A percentile compares a stretch with the other conserved stretches of the same genome.
Conservation (phyloP, 140 eudicot genomes). For the Senecio squalidus region DNA sequence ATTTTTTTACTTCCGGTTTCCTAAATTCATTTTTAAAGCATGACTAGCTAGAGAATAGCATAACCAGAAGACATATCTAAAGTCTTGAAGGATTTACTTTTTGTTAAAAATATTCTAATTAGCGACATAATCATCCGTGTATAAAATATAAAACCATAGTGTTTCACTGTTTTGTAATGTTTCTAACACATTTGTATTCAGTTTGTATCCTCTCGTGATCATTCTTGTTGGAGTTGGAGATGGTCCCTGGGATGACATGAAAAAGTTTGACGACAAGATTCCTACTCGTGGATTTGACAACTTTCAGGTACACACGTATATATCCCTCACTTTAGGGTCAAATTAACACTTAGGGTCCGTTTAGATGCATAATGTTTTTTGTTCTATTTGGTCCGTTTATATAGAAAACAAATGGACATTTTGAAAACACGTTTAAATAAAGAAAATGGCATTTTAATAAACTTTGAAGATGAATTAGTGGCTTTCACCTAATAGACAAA, state of each 20-base stretch:
- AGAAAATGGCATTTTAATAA: background rate
- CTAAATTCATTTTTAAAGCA: no score
- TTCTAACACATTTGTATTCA: constrained; percentile 9
- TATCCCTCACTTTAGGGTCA: no score
- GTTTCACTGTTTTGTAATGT: background rate
- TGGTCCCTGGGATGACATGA: constrained; percentile 96
- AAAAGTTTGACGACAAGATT: constrained; percentile 69
- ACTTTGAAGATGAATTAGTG: constrained; percentile 8
- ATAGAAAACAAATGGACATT: no score
- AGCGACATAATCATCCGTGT: no score
- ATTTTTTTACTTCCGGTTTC: no score
- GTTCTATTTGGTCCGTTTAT: no score
- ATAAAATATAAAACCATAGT: no score
- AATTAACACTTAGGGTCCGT: no score
- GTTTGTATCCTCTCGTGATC: constrained; percentile 66
- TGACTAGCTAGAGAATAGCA: no score
- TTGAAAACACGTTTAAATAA: no score
- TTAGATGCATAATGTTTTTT: no score
- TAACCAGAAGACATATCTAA: background rate
- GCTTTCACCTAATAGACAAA: background rate
- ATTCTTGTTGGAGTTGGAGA: constrained; percentile 89
- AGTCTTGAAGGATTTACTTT: background rate
- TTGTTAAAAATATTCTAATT: no score
- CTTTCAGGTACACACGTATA: constrained; percentile 55
- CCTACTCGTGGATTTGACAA: constrained; percentile 79